phyloP scores from a whole-genome alignment of 116 monocot genomes.

The Papilionanthe hybrid region DNA sequence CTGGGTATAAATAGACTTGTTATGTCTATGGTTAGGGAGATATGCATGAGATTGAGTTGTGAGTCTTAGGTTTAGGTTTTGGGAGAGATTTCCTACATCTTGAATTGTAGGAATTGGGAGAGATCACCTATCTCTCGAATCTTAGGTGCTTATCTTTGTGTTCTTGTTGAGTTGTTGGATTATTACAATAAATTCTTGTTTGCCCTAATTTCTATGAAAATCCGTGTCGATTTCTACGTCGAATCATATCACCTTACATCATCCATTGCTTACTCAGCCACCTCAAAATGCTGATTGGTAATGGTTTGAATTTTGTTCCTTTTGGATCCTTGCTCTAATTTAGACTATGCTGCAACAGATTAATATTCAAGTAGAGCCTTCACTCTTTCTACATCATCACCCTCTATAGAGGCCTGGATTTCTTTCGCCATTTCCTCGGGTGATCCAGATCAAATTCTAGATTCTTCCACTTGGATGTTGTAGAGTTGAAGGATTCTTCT shows the following conservation, averaged over 20 bases:
- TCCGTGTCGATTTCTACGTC: too few relatives aligned
- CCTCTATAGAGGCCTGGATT: not conserved
- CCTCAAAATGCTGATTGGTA: constrained; percentile 29
- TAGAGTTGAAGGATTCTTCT: constrained; percentile 30
- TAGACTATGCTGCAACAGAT: not conserved
- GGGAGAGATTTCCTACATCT: too few relatives aligned
- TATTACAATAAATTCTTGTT: too few relatives aligned
- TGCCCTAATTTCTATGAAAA: too few relatives aligned
- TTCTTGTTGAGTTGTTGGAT: too few relatives aligned
- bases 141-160: too few relatives aligned
- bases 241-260: constrained; percentile 4
- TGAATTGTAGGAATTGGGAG: too few relatives aligned
- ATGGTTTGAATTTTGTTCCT: constrained; percentile 36
- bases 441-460: constrained; percentile 26
- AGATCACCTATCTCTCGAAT: too few relatives aligned
- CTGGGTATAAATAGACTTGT: too few relatives aligned
- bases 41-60: too few relatives aligned
- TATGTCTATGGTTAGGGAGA: too few relatives aligned
- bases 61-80: too few relatives aligned
- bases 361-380: not conserved
- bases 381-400: not conserved
- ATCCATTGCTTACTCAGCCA: constrained; percentile 27
- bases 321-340: constrained; percentile 28
- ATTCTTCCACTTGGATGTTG: constrained; percentile 47
- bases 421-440: constrained; percentile 38